phyloP scores from a whole-genome alignment of 257 asterid genomes.

The Agastache rugosa region DNA sequence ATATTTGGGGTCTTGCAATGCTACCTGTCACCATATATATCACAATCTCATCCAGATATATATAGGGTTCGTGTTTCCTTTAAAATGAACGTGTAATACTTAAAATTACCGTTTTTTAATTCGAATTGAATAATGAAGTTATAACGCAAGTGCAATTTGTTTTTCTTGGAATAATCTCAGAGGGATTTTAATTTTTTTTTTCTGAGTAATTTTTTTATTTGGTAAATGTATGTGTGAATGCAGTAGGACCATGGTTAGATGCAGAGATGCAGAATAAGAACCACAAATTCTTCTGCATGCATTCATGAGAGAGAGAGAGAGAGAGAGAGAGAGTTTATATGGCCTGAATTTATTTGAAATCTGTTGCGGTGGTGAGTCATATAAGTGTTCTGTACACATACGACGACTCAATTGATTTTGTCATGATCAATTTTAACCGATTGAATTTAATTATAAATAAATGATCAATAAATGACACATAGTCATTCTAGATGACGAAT shows the following conservation, averaged over 20 bases:
- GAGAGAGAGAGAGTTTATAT: not conserved
- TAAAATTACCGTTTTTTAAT: no score
- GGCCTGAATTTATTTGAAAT: not conserved
- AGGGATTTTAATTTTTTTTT: not conserved
- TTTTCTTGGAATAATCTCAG: no score
- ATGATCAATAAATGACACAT: no score
- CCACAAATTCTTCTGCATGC: not conserved
- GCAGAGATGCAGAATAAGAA: not conserved
- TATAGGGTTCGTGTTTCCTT: no score
- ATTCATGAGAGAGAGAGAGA: not conserved
- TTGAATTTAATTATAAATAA: not conserved
- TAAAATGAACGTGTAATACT: no score
- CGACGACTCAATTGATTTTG: not conserved
- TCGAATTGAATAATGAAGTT: no score
- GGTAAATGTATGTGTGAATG: not conserved
- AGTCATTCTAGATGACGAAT: no score
- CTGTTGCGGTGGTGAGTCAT: not conserved
- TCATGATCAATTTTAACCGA: not conserved
- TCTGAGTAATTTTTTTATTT: not conserved
- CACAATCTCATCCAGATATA: no score
- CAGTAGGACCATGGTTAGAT: not conserved
- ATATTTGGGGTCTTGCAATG: no score
- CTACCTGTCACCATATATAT: no score
- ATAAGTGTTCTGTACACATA: not conserved
- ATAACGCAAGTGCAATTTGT: no score